A percentile compares a stretch with the other conserved stretches of the same genome.
Evolutionary conservation across 331 rosid genomes (phyloP).

Genomic region (Dryas integrifolia): DNA sequence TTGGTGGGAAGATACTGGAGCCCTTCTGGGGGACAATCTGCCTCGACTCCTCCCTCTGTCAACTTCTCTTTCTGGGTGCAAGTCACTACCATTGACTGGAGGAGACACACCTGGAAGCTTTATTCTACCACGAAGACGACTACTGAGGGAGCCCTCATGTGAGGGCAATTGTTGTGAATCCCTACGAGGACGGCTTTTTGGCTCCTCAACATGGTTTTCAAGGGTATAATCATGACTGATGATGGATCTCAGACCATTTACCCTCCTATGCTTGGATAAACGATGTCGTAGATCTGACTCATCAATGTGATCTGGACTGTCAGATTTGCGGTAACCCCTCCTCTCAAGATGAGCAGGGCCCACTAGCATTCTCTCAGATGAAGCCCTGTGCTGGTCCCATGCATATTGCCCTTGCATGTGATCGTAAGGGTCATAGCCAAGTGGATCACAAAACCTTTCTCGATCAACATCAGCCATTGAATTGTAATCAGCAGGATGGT

Average conservation of each 20-base stretch:
- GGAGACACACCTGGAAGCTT: constrained; percentile 52
- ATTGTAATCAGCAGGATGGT: constrained; percentile 58
- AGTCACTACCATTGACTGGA: constrained; percentile 39
- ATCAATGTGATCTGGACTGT: constrained; percentile 65
- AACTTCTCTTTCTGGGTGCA: constrained; percentile 54
- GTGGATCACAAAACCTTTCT: constrained; percentile 52
- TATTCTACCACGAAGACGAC: constrained; percentile 83
- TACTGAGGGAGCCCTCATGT: constrained; percentile 55
- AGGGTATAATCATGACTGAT: constrained; percentile 53
- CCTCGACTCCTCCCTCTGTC: constrained; percentile 54
- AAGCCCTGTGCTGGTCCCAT: constrained; percentile 74
- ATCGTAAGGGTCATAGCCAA: constrained; percentile 61
- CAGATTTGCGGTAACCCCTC: constrained; percentile 57
- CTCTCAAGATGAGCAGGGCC: constrained; percentile 57
- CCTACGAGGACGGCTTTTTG: constrained; percentile 44
- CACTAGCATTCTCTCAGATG: constrained; percentile 44
- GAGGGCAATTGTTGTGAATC: constrained; percentile 47
- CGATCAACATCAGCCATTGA: constrained; percentile 60
- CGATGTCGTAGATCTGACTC: constrained; percentile 70
- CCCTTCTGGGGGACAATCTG: constrained; percentile 63
- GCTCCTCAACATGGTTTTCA: constrained; percentile 54
- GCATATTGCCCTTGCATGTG: constrained; percentile 59
- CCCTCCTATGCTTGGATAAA: constrained; percentile 76
- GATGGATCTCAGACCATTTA: constrained; percentile 74
- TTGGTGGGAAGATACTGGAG: constrained; percentile 46